phyloP scores from a whole-genome alignment of 257 asterid species.

The Solanum appendiculatum region DNA sequence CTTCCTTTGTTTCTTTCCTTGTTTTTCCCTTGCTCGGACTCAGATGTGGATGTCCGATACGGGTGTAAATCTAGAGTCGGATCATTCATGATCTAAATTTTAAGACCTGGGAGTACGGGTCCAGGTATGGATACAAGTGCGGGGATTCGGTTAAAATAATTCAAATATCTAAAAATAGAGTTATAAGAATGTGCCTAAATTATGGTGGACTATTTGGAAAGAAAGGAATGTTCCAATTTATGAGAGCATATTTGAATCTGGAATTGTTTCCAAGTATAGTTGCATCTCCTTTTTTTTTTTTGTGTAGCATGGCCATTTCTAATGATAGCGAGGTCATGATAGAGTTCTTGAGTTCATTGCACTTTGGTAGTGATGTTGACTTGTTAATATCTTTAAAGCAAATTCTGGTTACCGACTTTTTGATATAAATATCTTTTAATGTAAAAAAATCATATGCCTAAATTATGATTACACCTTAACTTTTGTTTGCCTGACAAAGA shows the following conservation, averaged over 20 bases:
- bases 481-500: not conserved
- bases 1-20: not conserved
- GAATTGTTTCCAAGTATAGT: not conserved
- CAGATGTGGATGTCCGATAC: not conserved
- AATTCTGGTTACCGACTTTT: not conserved
- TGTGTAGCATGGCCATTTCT: not conserved
- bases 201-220: not conserved
- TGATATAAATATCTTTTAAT: not conserved
- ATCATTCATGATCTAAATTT: not conserved
- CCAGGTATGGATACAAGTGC: not conserved
- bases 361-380: not conserved
- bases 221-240: not conserved
- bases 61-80: not conserved
- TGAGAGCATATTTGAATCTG: not conserved
- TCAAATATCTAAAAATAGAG: not conserved
- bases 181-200: not conserved
- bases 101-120: not conserved
- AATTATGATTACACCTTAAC: not conserved
- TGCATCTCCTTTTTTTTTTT: not conserved
- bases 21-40: not conserved
- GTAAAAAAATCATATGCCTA: not conserved
- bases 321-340: not conserved
- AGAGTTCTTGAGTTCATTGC: not conserved
- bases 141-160: not conserved
- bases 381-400: not conserved